Evolutionary conservation across 2,329 filamentous ascomycete genomes (phyloP).

Genomic region (Fusarium equiseti): DNA sequence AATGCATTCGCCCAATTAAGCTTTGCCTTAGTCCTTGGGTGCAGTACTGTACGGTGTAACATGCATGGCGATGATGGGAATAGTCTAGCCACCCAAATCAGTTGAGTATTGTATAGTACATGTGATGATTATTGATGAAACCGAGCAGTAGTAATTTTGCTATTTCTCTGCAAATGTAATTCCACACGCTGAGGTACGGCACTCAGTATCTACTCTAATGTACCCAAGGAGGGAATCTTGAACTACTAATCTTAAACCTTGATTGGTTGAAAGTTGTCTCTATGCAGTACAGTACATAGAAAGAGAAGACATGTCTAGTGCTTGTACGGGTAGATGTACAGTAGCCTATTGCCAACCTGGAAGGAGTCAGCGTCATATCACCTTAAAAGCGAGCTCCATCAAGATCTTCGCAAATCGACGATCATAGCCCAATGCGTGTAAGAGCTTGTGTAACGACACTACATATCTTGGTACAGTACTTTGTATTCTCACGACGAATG

Average conservation of each 20-base stretch:
- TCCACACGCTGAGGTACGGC: neutral
- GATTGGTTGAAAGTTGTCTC: neutral
- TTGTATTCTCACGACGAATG: slow-evolving; percentile 1
- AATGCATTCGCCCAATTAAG: slow-evolving; percentile 4
- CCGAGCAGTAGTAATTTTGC: neutral
- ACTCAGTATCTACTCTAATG: neutral
- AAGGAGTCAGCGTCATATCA: slow-evolving; percentile 7
- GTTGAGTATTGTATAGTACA: neutral
- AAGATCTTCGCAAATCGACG: slow-evolving; percentile 23
- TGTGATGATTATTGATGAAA: neutral
- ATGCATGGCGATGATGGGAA: neutral
- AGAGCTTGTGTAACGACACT: slow-evolving; percentile 35
- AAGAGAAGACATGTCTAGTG: neutral
- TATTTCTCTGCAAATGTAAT: neutral
- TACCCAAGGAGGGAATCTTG: neutral
- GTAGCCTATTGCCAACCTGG: neutral
- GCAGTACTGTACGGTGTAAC: neutral
- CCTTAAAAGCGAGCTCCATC: slow-evolving; percentile 6
- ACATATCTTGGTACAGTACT: neutral
- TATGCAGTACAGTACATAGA: neutral
- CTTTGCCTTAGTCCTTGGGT: neutral
- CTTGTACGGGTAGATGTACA: neutral
- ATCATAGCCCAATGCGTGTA: slow-evolving; percentile 30
- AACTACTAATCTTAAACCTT: neutral
- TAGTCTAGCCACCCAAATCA: neutral